Evolutionary conservation across 2,329 filamentous ascomycete species (phyloP).

Genomic region (Ceratocystis albifundus): DNA sequence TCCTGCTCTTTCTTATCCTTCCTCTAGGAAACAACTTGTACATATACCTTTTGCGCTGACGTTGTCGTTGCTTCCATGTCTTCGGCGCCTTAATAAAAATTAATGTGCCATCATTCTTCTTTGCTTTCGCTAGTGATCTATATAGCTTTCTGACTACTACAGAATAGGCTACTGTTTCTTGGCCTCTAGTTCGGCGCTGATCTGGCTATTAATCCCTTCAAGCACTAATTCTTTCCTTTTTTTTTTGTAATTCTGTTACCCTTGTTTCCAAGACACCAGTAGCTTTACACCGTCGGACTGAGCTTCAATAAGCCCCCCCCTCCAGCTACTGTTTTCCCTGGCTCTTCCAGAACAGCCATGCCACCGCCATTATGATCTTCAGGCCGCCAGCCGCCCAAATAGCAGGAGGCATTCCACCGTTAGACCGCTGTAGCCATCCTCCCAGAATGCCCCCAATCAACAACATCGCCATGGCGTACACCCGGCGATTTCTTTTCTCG

Average conservation of each 20-base stretch:
- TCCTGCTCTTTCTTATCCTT: conserved; percentile 16
- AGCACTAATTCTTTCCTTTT: background rate
- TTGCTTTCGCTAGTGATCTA: background rate
- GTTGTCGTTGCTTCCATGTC: conserved; percentile 8
- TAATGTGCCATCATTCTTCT: conserved; percentile 5
- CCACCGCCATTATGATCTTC: conserved; percentile 34
- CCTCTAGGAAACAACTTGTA: conserved; percentile 9
- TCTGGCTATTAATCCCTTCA: no score
- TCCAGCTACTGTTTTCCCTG: conserved; percentile 21
- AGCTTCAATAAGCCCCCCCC: background rate
- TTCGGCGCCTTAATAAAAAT: conserved; percentile 2
- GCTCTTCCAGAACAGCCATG: conserved; percentile 30
- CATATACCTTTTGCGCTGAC: conserved; percentile 11
- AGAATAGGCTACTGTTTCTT: background rate
- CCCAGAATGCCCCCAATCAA: conserved; percentile 38
- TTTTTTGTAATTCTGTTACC: background rate
- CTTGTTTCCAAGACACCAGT: background rate
- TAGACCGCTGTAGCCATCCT: conserved; percentile 38
- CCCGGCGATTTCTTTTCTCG: conserved; percentile 39
- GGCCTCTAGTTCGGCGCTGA: background rate
- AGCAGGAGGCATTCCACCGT: conserved; percentile 33
- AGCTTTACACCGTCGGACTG: background rate
- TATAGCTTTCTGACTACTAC: no score
- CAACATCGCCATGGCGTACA: conserved; percentile 36
- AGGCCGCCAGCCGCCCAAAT: conserved; percentile 38